These are phyloP conservation scores for Colletotrichum limetticola DNA, from an alignment of 2,329 filamentous ascomycete genomes.

Conservation along the genomic window DNA sequence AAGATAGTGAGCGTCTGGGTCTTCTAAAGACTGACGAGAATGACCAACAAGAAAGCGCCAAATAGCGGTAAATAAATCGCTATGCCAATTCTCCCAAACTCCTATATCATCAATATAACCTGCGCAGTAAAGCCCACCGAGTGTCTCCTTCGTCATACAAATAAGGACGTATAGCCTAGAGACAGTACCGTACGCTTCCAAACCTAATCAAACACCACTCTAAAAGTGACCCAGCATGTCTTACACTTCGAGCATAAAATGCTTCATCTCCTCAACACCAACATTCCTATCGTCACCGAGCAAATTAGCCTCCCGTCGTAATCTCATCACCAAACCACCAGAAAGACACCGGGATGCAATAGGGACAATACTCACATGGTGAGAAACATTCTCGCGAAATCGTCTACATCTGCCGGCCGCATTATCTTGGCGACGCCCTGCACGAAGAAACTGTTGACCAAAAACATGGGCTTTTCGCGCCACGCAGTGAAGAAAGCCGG, in stretches of 20 bases:
- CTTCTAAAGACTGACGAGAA: no score
- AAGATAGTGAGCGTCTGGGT: no score
- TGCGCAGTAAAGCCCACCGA: neutral
- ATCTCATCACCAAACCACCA: neutral
- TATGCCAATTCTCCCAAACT: neutral
- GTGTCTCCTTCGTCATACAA: neutral
- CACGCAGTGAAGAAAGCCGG: constrained; percentile 55
- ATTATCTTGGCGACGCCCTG: constrained; percentile 50
- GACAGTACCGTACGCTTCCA: neutral
- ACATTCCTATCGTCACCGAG: constrained; percentile 11
- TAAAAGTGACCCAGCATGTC: neutral
- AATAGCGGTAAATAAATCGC: neutral
- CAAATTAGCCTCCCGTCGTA: neutral
- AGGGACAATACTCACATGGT: constrained; percentile 45
- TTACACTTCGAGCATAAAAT: constrained; percentile 32
- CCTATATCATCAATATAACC: neutral
- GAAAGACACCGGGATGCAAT: neutral
- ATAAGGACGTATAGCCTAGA: neutral
- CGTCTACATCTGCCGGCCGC: constrained; percentile 49
- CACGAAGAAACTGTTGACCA: constrained; percentile 47
- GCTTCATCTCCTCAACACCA: constrained; percentile 35
- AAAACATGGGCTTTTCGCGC: constrained; percentile 53
- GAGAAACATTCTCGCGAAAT: constrained; percentile 51
- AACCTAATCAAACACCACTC: neutral
- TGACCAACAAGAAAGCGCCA: neutral